Evolutionary conservation across 768 basidiomycete genomes (phyloP), one percentile per base, ranked within the genome.

Genomic region (Suillus variegatus): DNA sequence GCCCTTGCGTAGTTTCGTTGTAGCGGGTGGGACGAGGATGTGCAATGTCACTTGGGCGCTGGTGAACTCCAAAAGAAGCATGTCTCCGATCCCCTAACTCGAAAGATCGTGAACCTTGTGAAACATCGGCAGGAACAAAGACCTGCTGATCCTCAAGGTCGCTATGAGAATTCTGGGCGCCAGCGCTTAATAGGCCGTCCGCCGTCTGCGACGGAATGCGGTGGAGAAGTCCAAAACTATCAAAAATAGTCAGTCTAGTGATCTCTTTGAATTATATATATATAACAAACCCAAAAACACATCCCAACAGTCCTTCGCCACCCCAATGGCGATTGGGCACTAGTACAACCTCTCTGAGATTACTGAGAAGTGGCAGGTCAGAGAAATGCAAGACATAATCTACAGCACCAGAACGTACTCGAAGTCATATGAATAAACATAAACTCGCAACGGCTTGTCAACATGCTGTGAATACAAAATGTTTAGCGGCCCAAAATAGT

Each of bases 261-360:
- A 40, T 46, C 47, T 44, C 41, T 64, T 56, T 1, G 43, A 20
- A 60, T 35, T 20, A 54, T 38, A 52, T 47, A 52, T 51, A 32
- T 32, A 40, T 64, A 10, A 82, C 89, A 65, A 75, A 97, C 90
- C 97, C 97, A 55, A 99, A 97, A 36, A 98, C 91, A 71, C 96
- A 98, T 49, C 97, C 97, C 14, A 99, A 82, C 35, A 99, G 82
- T 0, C 97, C 96, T 74, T 96, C 96, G 7, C 97, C 97, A 54
- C 97, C 97, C 96, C 97, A 98, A 69, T 97, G 93, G 57, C 95
- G 85, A 76, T 98, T 98, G 12, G 97, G 97, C 60, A 98, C 94
- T 25, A 98, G 78, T 40, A 98, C 93, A 18, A 97, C 95, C 74
- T 98, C 95, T 68, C 95, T 84, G 56, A 97, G 84, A 49, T 94